Evolutionary conservation across 768 basidiomycete genomes (phyloP), one percentile per base, ranked within the genome.

Genomic region (Neoboletus subvelutipes): DNA sequence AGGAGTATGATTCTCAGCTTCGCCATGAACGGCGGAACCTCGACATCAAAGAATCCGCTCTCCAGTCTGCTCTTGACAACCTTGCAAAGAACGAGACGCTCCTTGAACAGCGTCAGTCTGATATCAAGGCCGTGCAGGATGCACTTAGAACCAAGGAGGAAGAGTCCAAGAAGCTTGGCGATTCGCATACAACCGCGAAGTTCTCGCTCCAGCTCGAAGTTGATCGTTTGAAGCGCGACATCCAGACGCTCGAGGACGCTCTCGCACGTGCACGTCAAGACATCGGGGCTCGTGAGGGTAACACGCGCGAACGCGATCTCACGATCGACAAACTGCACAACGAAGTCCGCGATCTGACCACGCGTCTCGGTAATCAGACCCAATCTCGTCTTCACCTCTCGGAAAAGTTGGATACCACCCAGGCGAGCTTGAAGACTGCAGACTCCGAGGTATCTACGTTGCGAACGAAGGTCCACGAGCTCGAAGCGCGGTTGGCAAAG

Each of bases 141-240:
- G 86, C 86, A 0, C 75, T 97, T n/a, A 81, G 84, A 60, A 71
- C 77, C 1, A 71, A 90, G 46, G 93, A 97, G 66, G 76, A 79
- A 29, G 92, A 94, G 70, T 84, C 86, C 24, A 87, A 87, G 73
- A 80, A 84, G 55, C 80, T 87, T 0, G 95, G 95, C 22, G 92
- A 96, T 73, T 84, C 86, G 13, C 89, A 90, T 65, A 88, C 88
- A 0, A 87, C 86, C 3, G 88, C 93, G 24, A 80, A 85, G 43
- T 92, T 93, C 76, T 90, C 90, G 0, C 75, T 98, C 33, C 92
- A 97, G 69, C 81, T 98, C 20, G 95, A 99, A 71, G 78, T 90
- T 1, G 96, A 98, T 60, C 77, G 93, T 3, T 74, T 94, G 48
- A 87, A 87, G 70, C 81, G 94, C 29, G 96, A 99, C 67, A 65